Percentiles rank a stretch among this genome's conserved stretches.
Conservation (phyloP, 2,329 filamentous ascomycete genomes). For the Ascochyta pisi region DNA sequence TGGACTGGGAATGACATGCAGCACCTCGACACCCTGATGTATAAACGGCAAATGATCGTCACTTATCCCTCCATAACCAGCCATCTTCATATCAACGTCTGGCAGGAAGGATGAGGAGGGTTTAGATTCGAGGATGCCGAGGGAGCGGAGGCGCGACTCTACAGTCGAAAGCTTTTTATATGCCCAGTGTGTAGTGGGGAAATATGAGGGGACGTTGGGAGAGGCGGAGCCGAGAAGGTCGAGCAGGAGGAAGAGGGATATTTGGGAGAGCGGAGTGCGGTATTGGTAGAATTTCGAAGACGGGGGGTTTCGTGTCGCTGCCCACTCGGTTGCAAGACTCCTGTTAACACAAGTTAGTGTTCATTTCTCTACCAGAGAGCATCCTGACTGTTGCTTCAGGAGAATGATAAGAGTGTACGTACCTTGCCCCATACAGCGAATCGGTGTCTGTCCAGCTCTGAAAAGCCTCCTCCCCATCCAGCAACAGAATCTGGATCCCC, state of each 20-base stretch:
- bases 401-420: slow-evolving; percentile 28
- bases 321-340: slow-evolving; percentile 83
- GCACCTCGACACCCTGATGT: slow-evolving; percentile 79
- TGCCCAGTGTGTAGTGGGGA: slow-evolving; percentile 90
- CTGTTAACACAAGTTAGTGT: slow-evolving; percentile 28
- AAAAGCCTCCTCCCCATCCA: slow-evolving; percentile 97
- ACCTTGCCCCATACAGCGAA: slow-evolving; percentile 87
- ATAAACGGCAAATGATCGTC: slow-evolving; percentile 97
- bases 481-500: slow-evolving; percentile 85
- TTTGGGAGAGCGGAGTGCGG: slow-evolving; percentile 75
- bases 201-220: slow-evolving; percentile 83
- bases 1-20: slow-evolving; percentile 85
- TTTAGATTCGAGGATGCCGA: slow-evolving; percentile 71
- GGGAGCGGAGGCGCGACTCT: slow-evolving; percentile 74
- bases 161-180: slow-evolving; percentile 78
- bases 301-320: slow-evolving; percentile 70
- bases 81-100: slow-evolving; percentile 47
- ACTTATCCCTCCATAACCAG: slow-evolving; percentile 59
- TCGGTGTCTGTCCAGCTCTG: slow-evolving; percentile 78
- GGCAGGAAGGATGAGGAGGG: slow-evolving; percentile 56
- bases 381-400: neutral
- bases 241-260: slow-evolving; percentile 88
- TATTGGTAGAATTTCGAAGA: slow-evolving; percentile 69
- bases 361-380: neutral
- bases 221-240: slow-evolving; percentile 79